These are phyloP conservation scores for Aspergillus sclerotiicarbonarius DNA, from an alignment of 495 filamentous ascomycete species.

Conservation along the genomic window DNA sequence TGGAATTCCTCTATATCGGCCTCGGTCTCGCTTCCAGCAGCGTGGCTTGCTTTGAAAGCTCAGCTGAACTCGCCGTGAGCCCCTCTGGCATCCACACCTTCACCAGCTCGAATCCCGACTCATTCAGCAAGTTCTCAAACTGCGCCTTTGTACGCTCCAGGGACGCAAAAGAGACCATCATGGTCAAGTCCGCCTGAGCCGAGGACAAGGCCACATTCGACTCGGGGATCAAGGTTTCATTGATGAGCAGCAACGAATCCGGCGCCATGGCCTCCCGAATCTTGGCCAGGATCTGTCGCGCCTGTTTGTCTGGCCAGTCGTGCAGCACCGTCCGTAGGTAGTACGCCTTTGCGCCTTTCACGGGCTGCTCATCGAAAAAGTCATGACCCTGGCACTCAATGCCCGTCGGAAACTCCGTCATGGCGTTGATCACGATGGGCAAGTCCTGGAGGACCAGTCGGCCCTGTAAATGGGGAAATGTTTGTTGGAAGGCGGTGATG, in stretches of 20 bases:
- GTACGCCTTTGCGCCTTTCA: slow-evolving; percentile 17
- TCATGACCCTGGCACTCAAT: slow-evolving; percentile 38
- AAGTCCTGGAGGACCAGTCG: slow-evolving; percentile 50
- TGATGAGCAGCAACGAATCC: not conserved
- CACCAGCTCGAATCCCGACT: too few relatives aligned
- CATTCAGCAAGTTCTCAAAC: too few relatives aligned
- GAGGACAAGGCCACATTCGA: not conserved
- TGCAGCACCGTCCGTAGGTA: slow-evolving; percentile 34
- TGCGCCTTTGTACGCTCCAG: not conserved
- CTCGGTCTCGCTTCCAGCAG: too few relatives aligned
- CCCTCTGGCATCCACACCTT: too few relatives aligned
- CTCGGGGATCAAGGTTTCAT: not conserved
- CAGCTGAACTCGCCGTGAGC: too few relatives aligned
- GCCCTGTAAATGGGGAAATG: slow-evolving; percentile 35
- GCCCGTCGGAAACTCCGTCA: slow-evolving; percentile 24
- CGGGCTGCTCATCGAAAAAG: slow-evolving; percentile 48
- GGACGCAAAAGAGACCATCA: not conserved
- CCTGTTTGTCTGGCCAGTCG: slow-evolving; percentile 44
- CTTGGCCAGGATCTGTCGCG: slow-evolving; percentile 33
- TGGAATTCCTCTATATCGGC: too few relatives aligned
- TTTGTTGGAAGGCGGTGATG: slow-evolving; percentile 30
- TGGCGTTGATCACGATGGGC: slow-evolving; percentile 22
- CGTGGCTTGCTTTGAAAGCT: too few relatives aligned
- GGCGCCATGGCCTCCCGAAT: slow-evolving; percentile 34
- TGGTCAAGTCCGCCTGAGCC: not conserved